These are phyloP conservation scores for Flaveria ramosissima DNA, from an alignment of 129 eudicot genomes.

Conservation along the genomic window DNA sequence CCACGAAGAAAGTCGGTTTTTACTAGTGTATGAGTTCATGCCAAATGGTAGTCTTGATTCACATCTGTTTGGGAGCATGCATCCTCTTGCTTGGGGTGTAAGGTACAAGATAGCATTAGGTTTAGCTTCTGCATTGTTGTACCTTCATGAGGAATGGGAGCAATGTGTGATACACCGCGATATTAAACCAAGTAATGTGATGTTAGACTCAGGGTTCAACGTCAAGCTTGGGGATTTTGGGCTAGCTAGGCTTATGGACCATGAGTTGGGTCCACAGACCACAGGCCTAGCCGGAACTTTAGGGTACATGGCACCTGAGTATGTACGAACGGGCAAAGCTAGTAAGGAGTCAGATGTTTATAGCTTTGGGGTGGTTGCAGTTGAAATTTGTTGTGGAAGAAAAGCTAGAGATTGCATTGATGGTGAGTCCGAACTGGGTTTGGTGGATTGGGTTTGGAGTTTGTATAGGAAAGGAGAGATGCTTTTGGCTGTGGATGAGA, in stretches of 20 bases:
- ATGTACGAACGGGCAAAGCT: constrained; percentile 42
- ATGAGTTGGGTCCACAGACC: constrained; percentile 49
- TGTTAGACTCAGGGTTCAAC: constrained; percentile 60
- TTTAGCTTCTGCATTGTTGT: constrained; percentile 58
- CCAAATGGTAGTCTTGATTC: constrained; percentile 59
- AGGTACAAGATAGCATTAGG: constrained; percentile 55
- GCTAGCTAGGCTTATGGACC: constrained; percentile 60
- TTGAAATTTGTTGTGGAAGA: constrained; percentile 50
- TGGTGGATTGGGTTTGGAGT: constrained; percentile 50
- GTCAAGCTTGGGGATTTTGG: constrained; percentile 75
- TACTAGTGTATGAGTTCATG: constrained; percentile 62
- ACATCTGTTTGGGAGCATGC: constrained; percentile 44
- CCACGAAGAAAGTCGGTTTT: constrained; percentile 47
- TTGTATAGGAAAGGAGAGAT: constrained; percentile 34
- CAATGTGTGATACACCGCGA: constrained; percentile 70
- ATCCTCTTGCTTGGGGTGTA: constrained; percentile 45
- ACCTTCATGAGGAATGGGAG: constrained; percentile 64
- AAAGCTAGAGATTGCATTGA: constrained; percentile 29
- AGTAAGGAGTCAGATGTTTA: constrained; percentile 59
- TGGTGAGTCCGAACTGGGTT: constrained; percentile 26
- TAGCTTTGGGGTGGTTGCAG: constrained; percentile 56
- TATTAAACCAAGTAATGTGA: constrained; percentile 63
- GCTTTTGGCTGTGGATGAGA: constrained; percentile 37
- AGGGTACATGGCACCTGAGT: constrained; percentile 67
- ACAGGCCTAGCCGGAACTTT: constrained; percentile 55